These are phyloP conservation scores for Agrocybe praecox DNA, from an alignment of 768 basidiomycete genomes.

Conservation along the genomic window DNA sequence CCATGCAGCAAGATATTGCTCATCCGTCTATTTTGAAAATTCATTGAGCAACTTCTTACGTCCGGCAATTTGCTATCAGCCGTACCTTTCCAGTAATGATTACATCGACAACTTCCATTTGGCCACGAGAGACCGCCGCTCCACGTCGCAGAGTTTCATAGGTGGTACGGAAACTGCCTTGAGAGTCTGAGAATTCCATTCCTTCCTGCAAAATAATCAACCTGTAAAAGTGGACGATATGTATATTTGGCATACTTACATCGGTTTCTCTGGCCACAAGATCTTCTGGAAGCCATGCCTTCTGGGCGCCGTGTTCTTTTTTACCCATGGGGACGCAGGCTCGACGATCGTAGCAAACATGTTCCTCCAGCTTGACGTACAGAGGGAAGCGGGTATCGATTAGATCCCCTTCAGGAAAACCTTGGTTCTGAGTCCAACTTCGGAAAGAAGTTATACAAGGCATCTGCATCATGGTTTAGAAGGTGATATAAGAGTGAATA, in stretches of 20 bases:
- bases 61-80: background rate
- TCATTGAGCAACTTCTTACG: background rate
- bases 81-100: slow-evolving; percentile 56
- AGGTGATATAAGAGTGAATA: background rate
- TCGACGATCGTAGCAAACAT: slow-evolving; percentile 39
- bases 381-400: slow-evolving; percentile 45
- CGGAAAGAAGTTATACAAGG: slow-evolving; percentile 39
- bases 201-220: slow-evolving; percentile 44
- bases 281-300: slow-evolving; percentile 49
- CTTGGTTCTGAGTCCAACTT: slow-evolving; percentile 33
- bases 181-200: slow-evolving; percentile 38
- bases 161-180: slow-evolving; percentile 34
- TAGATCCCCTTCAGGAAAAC: slow-evolving; percentile 34
- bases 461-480: slow-evolving; percentile 25
- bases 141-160: slow-evolving; percentile 39
- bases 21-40: slow-evolving; percentile 41
- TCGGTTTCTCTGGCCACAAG: slow-evolving; percentile 36
- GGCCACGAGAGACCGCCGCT: slow-evolving; percentile 11
- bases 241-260: slow-evolving; percentile 27
- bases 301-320: slow-evolving; percentile 36
- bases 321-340: slow-evolving; percentile 34
- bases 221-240: slow-evolving; percentile 26
- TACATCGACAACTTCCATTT: slow-evolving; percentile 40
- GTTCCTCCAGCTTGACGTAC: slow-evolving; percentile 50
- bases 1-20: slow-evolving; percentile 53